Percentiles rank a stretch among this genome's conserved stretches.
phyloP scores from a whole-genome alignment of 2,329 filamentous ascomycete species.

The Talaromyces sp. region DNA sequence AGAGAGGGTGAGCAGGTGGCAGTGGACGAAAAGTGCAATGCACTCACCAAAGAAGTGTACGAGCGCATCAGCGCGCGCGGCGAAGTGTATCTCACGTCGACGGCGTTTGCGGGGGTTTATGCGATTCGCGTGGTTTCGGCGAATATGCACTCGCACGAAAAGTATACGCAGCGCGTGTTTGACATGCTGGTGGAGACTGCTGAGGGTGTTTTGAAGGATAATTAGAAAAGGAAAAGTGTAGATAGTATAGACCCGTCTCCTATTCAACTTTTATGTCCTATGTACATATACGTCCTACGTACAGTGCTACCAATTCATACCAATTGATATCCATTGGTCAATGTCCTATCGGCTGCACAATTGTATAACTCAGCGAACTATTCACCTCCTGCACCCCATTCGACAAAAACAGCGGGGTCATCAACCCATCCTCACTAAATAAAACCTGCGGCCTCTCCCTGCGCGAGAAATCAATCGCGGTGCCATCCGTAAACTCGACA shows the following conservation, averaged over 20 bases:
- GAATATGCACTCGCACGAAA: constrained; percentile 63
- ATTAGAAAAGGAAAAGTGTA: background rate
- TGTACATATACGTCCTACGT: background rate
- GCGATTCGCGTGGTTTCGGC: constrained; percentile 77
- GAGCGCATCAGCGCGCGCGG: constrained; percentile 68
- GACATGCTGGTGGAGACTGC: constrained; percentile 62
- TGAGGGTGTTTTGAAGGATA: constrained; percentile 45
- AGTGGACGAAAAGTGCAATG: constrained; percentile 55
- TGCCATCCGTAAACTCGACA: constrained; percentile 36
- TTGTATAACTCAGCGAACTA: constrained; percentile 30
- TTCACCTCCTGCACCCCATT: constrained; percentile 44
- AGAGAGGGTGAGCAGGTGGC: background rate
- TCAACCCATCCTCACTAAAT: constrained; percentile 42
- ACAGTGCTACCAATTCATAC: background rate
- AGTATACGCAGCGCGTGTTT: constrained; percentile 68
- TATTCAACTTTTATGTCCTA: background rate
- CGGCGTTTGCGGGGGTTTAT: constrained; percentile 65
- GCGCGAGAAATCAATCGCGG: constrained; percentile 34
- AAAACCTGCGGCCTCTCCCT: constrained; percentile 46
- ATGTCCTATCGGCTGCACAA: constrained; percentile 37
- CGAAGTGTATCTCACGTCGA: constrained; percentile 77
- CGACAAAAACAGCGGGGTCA: constrained; percentile 43
- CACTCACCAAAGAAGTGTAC: constrained; percentile 67
- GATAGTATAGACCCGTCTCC: background rate
- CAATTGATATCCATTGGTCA: background rate